A percentile compares a stretch with the other conserved stretches of the same genome.
Evolutionary conservation across 2,329 filamentous ascomycete genomes (phyloP).

Genomic region (Myriosclerotinia duriaeana): DNA sequence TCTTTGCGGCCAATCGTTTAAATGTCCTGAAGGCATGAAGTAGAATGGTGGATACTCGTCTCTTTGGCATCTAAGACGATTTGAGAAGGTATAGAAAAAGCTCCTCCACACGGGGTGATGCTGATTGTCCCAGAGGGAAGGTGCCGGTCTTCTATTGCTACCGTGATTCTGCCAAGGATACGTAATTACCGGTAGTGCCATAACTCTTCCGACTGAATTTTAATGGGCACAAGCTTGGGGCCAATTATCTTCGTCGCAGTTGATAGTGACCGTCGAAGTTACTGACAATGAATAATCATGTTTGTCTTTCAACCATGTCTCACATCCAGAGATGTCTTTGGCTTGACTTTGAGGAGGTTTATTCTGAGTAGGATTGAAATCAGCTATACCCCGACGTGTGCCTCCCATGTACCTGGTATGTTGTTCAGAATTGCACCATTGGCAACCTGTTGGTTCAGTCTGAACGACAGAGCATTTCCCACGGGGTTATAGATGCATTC

Average conservation of each 20-base stretch:
- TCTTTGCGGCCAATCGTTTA: neutral
- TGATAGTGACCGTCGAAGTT: neutral
- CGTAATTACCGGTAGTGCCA: neutral
- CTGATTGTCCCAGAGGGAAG: neutral
- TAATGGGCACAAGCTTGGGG: neutral
- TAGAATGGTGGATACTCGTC: neutral
- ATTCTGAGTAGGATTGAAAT: neutral
- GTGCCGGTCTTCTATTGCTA: neutral
- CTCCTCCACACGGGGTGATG: too few relatives aligned
- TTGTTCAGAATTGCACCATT: slow-evolving; percentile 2
- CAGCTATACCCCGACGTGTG: neutral
- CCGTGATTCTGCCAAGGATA: neutral
- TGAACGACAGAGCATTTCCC: neutral
- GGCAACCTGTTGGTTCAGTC: neutral
- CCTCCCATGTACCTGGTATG: neutral
- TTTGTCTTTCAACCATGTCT: neutral
- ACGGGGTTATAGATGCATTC: neutral
- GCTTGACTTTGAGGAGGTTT: neutral
- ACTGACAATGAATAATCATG: neutral
- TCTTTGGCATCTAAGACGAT: neutral
- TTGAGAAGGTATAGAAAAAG: too few relatives aligned
- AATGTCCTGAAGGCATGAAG: neutral
- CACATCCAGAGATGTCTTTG: neutral
- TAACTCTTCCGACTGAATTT: neutral
- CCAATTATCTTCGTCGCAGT: neutral